Base-by-base conservation (phyloP, 2,329 filamentous ascomycete species). In the Xylariaceae sp. region DNA sequence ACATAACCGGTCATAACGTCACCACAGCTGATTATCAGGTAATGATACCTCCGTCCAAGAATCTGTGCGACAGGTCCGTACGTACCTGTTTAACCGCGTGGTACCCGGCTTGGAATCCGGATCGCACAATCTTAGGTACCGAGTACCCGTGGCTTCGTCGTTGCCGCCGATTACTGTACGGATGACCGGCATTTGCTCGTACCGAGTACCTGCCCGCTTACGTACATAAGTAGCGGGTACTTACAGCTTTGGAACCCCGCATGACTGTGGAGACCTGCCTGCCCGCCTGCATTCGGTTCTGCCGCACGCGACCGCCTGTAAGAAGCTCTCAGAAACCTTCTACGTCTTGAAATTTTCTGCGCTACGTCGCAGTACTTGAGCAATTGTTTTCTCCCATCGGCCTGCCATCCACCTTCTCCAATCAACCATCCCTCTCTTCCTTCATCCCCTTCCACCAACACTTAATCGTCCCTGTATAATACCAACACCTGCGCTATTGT, bases 281-380 rank as follows among this genome's bases (percentile, higher is more conserved):
- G 8, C 62, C 23, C 23, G 23, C 23, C 23, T 48, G 65, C 65
- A 65, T 61, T 45, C 47, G 8, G 55, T 69, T 68, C 61, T 71
- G 68, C 68, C 68, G 44, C 17, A 1, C 11, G 44, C 47, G 51
- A 71, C 68, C 68, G 68, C 68, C 65, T 61, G 53, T 62, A 55
- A 62, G 68, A 71, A 71, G 67, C 68, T 68, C 65, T 64, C 65
- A 61, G 68, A 67, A 70, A 65, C 62, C 62, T 69, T 68, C 66
- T 62, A 65, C 42, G 59, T 45, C 57, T 59, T 60, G 57, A 65
- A 68, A 64, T 66, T 65, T 67, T 66, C 63, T 66, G 64, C 67
- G 60, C 68, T 64, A 65, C 66, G 65, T 65, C 61, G 54, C 23
- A 55, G 53, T 58, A 61, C 64, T 64, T 64, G 60, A 66, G 61